Percentiles rank a stretch among this genome's conserved stretches.
Conservation (phyloP, 2,329 filamentous ascomycete species). For the Colletotrichum euphorbiae region DNA sequence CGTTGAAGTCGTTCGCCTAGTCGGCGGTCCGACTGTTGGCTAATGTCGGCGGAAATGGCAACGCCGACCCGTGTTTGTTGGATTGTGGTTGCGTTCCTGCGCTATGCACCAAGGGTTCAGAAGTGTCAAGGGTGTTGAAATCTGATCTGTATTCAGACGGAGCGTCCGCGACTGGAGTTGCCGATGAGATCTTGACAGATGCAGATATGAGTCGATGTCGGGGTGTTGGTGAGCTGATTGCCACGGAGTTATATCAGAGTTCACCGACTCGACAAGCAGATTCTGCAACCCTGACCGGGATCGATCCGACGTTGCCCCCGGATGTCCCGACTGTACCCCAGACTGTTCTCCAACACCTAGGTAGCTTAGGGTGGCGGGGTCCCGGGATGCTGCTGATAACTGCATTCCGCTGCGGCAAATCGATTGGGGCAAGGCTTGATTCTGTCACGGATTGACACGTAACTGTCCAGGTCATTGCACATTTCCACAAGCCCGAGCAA, state of each 20-base stretch:
- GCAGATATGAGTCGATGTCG: background rate
- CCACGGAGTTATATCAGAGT: slow-evolving; percentile 34
- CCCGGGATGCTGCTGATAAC: slow-evolving; percentile 33
- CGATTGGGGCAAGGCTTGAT: background rate
- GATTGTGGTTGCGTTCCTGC: slow-evolving; percentile 22
- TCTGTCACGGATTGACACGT: slow-evolving; percentile 14
- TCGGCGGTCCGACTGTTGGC: background rate
- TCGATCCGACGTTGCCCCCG: slow-evolving; percentile 23
- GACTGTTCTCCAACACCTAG: slow-evolving; percentile 23
- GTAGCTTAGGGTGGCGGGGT: slow-evolving; percentile 22
- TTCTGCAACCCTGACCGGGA: slow-evolving; percentile 23
- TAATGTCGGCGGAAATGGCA: slow-evolving; percentile 4
- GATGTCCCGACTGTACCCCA: slow-evolving; percentile 37
- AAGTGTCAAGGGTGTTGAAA: background rate
- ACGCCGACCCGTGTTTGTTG: slow-evolving; percentile 12
- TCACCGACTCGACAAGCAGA: slow-evolving; percentile 20
- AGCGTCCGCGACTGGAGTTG: slow-evolving; percentile 22
- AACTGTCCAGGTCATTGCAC: slow-evolving; percentile 15
- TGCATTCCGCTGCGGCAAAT: slow-evolving; percentile 7
- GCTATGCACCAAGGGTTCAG: slow-evolving; percentile 18
- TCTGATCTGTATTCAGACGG: slow-evolving; percentile 13
- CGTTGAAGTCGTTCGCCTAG: background rate
- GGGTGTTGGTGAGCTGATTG: slow-evolving; percentile 2
- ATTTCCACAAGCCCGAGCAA: background rate
- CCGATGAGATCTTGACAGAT: slow-evolving; percentile 18